Evolutionary conservation across 129 eudicot genomes (phyloP).

Genomic region (Sambucus nigra): DNA sequence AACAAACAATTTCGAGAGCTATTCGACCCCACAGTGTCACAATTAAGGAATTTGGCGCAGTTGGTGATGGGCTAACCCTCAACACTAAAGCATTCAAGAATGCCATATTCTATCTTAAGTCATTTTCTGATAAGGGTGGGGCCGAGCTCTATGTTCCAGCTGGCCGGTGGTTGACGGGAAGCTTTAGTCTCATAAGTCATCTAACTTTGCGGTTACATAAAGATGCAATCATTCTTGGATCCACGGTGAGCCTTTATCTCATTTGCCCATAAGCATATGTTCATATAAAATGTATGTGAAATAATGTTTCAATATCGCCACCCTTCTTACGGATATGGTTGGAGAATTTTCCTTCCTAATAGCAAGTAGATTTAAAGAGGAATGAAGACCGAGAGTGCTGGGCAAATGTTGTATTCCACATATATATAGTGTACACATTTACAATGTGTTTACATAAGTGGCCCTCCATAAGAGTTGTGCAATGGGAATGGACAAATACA

Average conservation of each 20-base stretch:
- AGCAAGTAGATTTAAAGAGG: neutral
- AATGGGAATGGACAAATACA: too few relatives aligned
- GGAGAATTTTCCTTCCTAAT: neutral
- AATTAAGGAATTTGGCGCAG: constrained; percentile 14
- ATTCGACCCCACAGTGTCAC: constrained; percentile 15
- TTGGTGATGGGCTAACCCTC: constrained; percentile 16
- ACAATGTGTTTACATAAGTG: too few relatives aligned
- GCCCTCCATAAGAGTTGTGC: too few relatives aligned
- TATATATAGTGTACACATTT: too few relatives aligned
- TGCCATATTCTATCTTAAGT: constrained; percentile 15
- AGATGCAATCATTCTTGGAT: constrained; percentile 12
- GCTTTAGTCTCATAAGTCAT: constrained; percentile 17
- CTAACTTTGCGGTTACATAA: constrained; percentile 9
- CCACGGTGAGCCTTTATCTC: constrained; percentile 6
- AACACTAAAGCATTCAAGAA: constrained; percentile 14
- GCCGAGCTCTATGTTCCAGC: constrained; percentile 15
- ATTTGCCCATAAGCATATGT: too few relatives aligned
- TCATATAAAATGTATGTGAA: neutral
- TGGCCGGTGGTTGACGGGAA: constrained; percentile 18
- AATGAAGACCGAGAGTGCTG: too few relatives aligned
- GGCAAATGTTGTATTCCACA: too few relatives aligned
- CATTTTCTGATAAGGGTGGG: constrained; percentile 16
- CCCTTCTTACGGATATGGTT: neutral
- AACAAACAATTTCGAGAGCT: constrained; percentile 4
- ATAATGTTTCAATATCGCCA: too few relatives aligned